Base-by-base conservation (phyloP, 805 yeast genomes). In the Scheffersomyces stipitis region DNA sequence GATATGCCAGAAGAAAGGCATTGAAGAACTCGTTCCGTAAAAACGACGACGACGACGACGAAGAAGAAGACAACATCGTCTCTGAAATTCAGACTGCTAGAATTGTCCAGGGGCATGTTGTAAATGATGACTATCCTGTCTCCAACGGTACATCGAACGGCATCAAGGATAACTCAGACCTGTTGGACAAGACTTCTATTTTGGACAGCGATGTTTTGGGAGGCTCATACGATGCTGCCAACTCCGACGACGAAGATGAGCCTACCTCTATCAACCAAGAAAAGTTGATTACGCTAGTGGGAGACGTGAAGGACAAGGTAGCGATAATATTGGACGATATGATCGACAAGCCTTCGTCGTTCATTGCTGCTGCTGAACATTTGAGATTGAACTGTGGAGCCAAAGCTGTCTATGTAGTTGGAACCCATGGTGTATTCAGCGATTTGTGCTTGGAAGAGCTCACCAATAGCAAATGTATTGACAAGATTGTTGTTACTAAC, bases 301-400 rank as follows among this genome's bases (percentile, higher is more conserved):
- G 99, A 44, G 95, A 91, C 59, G 99, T 93, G 34, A 81, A 86
- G 48, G 84, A 81, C 51, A 86, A 86, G 62, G 86, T 95, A 5
- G 98, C 97, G 14, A 86, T 93, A 48, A 86, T 93, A 42, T 73
- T 93, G 41, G 99, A 93, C 66, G 99, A 93, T 60, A 87, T 93
- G 95, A 84, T 93, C 52, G 99, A 93, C 60, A 88, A 93, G 59
- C 96, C 96, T 30, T 82, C 83, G 46, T 81, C 95, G 7, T 91
- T 90, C 58, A 85, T 93, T 46, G 91, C 97, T 20, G 99, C 99
- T 29, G 99, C 99, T 23, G 99, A 93, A 67, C 99, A 93, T 67
- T 79, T 95, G 60, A 78, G 95, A 48, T 73, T 86, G 64, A 91
- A 90, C 64, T 93, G 99, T 69, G 99, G 99, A 40, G 99, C 99